Base-by-base conservation (phyloP, 768 basidiomycete genomes). In the Mycena vulgaris region DNA sequence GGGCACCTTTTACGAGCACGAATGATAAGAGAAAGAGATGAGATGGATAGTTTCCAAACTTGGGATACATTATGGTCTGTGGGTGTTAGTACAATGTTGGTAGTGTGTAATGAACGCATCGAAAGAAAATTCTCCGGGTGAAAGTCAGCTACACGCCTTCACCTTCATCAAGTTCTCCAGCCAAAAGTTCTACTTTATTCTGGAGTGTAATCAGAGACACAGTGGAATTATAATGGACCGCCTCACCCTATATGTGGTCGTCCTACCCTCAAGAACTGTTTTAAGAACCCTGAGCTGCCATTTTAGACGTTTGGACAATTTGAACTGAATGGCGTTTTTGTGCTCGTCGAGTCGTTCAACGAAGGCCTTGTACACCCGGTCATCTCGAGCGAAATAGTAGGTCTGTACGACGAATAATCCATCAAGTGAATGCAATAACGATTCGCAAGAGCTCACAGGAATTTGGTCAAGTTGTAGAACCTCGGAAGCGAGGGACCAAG, bases 311-410 rank as follows among this genome's bases (percentile, higher is more conserved):
- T 87, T 86, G 63, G 83, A 86, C 25, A 89, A 79, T 35, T 82
- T 82, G 48, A 80, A 83, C 45, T 87, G 84, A 47, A 92, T 88
- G 14, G 82, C 81, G 63, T 74, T 76, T 74, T 84, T 85, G 74
- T 88, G 81, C 31, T 77, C 76, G 42, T 86, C 82, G 27, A 87
- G 73, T 37, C 84, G 80, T 28, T 91, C 88, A 7, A 82, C 81
- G 66, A 95, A 93, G 3, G 90, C 88, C 71, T 87, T 91, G 80
- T 92, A 93, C 17, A 94, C 90, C 39, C 97, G 90, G 70, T 95
- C 93, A 79, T 99, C 97, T 25, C 97, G 89, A 49, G 97, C 97
- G 76, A 99, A 99, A 75, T 93, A 95, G 71, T 93, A 96, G n/a
- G 90, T 87, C 94, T 95, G 51, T 10, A 59, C 35, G 52, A 35